Evolutionary conservation across 1,284 basidiomycete species (phyloP), one percentile per base, ranked within the genome.

Genomic region (Ceratobasidium sp.): DNA sequence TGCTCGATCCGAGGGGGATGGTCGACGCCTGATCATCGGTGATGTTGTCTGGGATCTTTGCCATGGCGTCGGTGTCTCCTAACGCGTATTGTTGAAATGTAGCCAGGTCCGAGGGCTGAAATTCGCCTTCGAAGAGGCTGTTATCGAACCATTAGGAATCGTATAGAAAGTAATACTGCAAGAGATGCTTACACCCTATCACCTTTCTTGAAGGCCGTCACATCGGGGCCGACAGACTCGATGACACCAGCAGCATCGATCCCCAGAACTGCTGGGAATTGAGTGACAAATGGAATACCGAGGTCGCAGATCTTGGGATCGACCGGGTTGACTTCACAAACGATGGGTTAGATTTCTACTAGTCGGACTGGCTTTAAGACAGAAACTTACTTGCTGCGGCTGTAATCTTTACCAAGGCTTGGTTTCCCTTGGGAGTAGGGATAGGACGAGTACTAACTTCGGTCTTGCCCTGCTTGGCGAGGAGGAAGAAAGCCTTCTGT

Each of bases 131-230:
- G 55, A 77, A 63, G 33, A 77, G 6, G 20, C 67, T 77, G 49
- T 42, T 20, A 60, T 12, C 33, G 15, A 23, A 28, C 39, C 23
- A 26, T 9, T 61, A 5, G 28, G 40, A 51, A 39, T 26, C 4
- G 20, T 33, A 23, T 13, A 18, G 7, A 66, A 12, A 70, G 23
- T 3, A 9, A 66, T 23, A 63, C 12, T 39, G 18, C n/a, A 18
- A 28, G 60, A 39, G 26, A 39, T 3, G 53, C 79, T 39, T 58
- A 80, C 79, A 80, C 77, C 76, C 77, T 44, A 64, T 80, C 79
- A 13, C 79, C 79, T n/a, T 75, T 66, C 20, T 68, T 69, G 23
- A 75, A 56, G 20, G 42, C 40, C 1, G 56, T 73, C 2, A 73
- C 71, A 7, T 73, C 71, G 18, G 71, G 71, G 13, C 71, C 71